These are phyloP conservation scores for Musa beccarii DNA, from an alignment of 176 grass and related monocot species.

Conservation along the genomic window DNA sequence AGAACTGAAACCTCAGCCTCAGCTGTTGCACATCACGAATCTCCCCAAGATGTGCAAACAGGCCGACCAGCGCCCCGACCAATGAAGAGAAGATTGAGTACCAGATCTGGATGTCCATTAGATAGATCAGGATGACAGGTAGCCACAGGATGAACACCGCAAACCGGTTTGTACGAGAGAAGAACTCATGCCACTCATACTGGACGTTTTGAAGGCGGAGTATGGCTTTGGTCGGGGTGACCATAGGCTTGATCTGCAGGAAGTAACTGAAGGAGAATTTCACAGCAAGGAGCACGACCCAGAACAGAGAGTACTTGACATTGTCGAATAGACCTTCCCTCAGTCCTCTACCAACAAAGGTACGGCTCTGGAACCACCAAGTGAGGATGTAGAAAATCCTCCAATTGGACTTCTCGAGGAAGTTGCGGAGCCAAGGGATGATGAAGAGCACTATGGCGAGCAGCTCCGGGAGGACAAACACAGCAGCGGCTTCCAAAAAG, in stretches of 20 bases:
- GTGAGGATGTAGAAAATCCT: conserved; percentile 66
- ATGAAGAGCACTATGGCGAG: conserved; percentile 66
- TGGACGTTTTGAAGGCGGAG: conserved; percentile 35
- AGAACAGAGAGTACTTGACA: conserved; percentile 68
- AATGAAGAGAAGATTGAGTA: conserved; percentile 85
- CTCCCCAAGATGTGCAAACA: conserved; percentile 92
- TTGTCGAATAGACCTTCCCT: conserved; percentile 83
- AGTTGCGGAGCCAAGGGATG: conserved; percentile 71
- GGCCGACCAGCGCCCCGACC: conserved; percentile 58
- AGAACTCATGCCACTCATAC: conserved; percentile 87
- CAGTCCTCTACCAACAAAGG: conserved; percentile 79
- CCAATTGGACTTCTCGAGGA: conserved; percentile 91
- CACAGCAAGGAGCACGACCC: conserved; percentile 53
- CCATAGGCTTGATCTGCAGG: conserved; percentile 87
- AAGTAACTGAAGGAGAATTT: conserved; percentile 92
- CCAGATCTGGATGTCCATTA: conserved; percentile 99
- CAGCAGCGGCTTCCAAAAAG: conserved; percentile 56
- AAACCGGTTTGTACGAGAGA: conserved; percentile 66
- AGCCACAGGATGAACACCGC: conserved; percentile 68
- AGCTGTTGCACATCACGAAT: conserved; percentile 84
- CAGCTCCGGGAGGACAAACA: conserved; percentile 75
- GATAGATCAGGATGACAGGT: conserved; percentile 81
- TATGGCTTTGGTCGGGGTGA: conserved; percentile 65
- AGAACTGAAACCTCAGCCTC: conserved; percentile 93
- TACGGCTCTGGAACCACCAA: conserved; percentile 96